Percentiles rank a stretch among this genome's conserved stretches.
Conservation (phyloP, 805 yeast genomes). For the Jamesozyma spencerorum region DNA sequence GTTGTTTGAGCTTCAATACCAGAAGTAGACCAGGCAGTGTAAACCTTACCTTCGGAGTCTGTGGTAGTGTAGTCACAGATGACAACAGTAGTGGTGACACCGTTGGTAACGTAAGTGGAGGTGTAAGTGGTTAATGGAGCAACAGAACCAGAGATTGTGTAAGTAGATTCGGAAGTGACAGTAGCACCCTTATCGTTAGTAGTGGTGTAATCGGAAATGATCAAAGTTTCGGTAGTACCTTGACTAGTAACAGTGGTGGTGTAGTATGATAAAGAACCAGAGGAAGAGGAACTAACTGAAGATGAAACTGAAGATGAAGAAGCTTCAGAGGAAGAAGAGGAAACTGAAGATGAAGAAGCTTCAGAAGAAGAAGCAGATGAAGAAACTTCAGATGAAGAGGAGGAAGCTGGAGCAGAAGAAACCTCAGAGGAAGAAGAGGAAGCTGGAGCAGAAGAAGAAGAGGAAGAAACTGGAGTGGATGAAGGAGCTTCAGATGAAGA, state of each 20-base stretch:
- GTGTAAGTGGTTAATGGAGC: neutral
- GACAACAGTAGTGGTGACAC: constrained; percentile 1
- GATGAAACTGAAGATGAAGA: neutral
- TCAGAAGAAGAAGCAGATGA: neutral
- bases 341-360: neutral
- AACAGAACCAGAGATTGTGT: neutral
- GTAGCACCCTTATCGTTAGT: constrained; percentile 2
- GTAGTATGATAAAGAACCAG: constrained; percentile 1
- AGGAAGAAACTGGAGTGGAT: neutral
- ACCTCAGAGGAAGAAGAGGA: constrained; percentile 1
- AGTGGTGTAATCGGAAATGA: constrained; percentile 4
- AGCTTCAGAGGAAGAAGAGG: neutral
- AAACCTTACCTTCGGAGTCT: constrained; percentile 1
- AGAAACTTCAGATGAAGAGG: neutral
- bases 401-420: neutral
- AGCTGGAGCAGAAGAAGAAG: neutral
- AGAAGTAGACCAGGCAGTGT: constrained; percentile 1
- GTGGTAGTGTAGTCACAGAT: neutral
- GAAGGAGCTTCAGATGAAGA: neutral
- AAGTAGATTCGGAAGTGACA: constrained; percentile 1
- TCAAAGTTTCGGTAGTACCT: neutral
- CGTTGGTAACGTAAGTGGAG: neutral
- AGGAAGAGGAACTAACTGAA: neutral
- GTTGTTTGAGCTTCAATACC: neutral
- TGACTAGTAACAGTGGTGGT: constrained; percentile 2